Evolutionary conservation across 2,329 filamentous ascomycete species (phyloP).

Genomic region (Neocatenulostroma microsporum): DNA sequence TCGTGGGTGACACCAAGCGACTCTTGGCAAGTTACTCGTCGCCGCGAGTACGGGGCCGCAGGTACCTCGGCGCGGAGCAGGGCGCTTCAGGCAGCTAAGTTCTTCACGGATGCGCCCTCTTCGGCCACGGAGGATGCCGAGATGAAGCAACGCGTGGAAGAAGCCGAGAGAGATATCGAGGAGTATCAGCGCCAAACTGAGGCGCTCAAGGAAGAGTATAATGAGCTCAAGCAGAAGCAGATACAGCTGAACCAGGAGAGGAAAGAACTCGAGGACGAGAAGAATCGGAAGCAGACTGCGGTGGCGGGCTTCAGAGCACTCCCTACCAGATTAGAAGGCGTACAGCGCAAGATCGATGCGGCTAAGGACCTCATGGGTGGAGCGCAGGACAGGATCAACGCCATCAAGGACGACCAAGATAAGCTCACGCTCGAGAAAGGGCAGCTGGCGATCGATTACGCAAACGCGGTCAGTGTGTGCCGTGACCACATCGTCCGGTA

Average conservation of each 20-base stretch:
- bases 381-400: conserved; percentile 42
- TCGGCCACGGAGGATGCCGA: conserved; percentile 58
- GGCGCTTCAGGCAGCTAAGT: conserved; percentile 52
- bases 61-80: conserved; percentile 63
- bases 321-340: conserved; percentile 60
- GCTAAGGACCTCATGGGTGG: conserved; percentile 34
- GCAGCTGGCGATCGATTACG: conserved; percentile 45
- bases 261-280: conserved; percentile 55
- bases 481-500: conserved; percentile 55
- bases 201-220: conserved; percentile 23
- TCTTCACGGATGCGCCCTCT: conserved; percentile 71
- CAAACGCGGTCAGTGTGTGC: conserved; percentile 55
- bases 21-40: conserved; percentile 57
- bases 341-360: conserved; percentile 40
- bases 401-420: conserved; percentile 39
- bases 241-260: conserved; percentile 18
- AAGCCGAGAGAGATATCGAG: conserved; percentile 33
- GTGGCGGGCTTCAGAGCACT: conserved; percentile 58
- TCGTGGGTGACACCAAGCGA: conserved; percentile 63
- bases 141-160: conserved; percentile 47
- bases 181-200: conserved; percentile 33
- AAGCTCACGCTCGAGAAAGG: conserved; percentile 27
- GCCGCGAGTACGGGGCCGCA: conserved; percentile 70
- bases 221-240: conserved; percentile 12
- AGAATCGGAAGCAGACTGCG: conserved; percentile 56